These are phyloP conservation scores for Babjeviella inositovora DNA, from an alignment of 805 yeast species.

Conservation along the genomic window DNA sequence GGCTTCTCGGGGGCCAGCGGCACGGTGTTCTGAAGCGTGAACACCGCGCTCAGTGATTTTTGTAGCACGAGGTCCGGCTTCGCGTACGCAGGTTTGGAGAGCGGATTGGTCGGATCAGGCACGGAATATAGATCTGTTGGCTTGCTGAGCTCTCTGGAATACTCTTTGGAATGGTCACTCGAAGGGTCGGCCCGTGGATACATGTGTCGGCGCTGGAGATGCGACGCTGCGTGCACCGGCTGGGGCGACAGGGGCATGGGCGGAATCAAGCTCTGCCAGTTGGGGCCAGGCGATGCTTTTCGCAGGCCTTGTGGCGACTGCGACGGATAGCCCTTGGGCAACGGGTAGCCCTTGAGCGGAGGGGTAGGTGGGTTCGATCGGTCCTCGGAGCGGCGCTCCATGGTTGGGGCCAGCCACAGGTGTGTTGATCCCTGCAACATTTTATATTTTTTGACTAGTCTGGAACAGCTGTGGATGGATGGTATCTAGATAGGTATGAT, in stretches of 20 bases:
- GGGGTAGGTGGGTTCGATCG: too few species aligned
- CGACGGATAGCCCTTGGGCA: too few species aligned
- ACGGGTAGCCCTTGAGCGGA: too few species aligned
- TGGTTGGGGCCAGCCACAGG: too few species aligned
- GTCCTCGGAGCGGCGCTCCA: too few species aligned
- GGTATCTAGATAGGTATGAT: too few species aligned
- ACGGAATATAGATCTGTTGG: slow-evolving; percentile 1
- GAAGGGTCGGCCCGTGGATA: slow-evolving; percentile 3
- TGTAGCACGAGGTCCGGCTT: slow-evolving; percentile 1
- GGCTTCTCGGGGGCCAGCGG: slow-evolving; percentile 1
- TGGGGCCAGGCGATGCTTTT: slow-evolving; percentile 5
- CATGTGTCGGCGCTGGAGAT: slow-evolving; percentile 1
- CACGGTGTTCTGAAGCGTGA: slow-evolving; percentile 3
- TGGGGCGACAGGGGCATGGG: slow-evolving; percentile 7
- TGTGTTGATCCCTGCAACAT: too few species aligned
- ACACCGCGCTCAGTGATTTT: slow-evolving; percentile 3
- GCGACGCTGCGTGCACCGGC: slow-evolving; percentile 1
- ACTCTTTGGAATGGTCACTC: slow-evolving; percentile 2
- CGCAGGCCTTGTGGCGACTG: too few species aligned
- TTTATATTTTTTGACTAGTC: too few species aligned
- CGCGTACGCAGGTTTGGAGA: slow-evolving; percentile 2
- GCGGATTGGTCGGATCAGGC: slow-evolving; percentile 1
- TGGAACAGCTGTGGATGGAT: too few species aligned
- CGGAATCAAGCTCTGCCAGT: slow-evolving; percentile 10
- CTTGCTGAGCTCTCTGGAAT: slow-evolving; percentile 3